phyloP scores from a whole-genome alignment of 192 early-diverging fungal genomes.

The Coemansia guatemalensis region DNA sequence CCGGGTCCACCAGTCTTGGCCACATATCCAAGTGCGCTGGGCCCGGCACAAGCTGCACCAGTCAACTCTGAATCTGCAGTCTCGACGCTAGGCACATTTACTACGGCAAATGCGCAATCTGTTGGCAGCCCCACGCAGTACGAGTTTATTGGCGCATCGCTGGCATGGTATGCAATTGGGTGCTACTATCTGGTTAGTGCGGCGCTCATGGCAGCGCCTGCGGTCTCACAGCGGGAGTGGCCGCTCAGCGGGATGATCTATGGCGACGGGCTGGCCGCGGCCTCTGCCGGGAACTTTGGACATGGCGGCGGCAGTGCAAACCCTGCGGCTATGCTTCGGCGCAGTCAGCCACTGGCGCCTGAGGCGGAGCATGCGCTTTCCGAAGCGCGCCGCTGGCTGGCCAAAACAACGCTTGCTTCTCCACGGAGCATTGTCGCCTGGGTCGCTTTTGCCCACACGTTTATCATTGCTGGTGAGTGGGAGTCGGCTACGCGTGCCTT shows the following conservation, averaged over 20 bases:
- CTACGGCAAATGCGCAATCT: conserved; percentile 38
- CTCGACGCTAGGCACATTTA: conserved; percentile 36
- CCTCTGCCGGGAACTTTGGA: not conserved
- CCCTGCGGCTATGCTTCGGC: conserved; percentile 16
- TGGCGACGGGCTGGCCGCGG: not conserved
- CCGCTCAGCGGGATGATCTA: conserved; percentile 25
- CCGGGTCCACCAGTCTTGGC: conserved; percentile 47
- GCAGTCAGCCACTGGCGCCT: conserved; percentile 22
- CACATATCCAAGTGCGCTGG: conserved; percentile 50
- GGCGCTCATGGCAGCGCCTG: conserved; percentile 12
- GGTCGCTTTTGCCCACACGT: conserved; percentile 54
- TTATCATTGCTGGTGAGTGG: conserved; percentile 49
- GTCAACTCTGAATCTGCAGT: conserved; percentile 30
- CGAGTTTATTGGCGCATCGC: conserved; percentile 49
- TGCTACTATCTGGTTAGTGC: conserved; percentile 52
- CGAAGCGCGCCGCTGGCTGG: conserved; percentile 52
- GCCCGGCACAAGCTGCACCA: conserved; percentile 25
- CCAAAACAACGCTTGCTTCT: conserved; percentile 47
- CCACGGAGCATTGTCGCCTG: conserved; percentile 51
- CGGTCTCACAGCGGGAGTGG: conserved; percentile 34
- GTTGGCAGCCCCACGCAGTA: conserved; percentile 44
- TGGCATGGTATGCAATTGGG: conserved; percentile 56
- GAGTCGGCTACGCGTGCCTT: conserved; percentile 51
- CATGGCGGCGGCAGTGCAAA: conserved; percentile 13
- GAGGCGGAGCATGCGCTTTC: conserved; percentile 40